Base-by-base conservation (phyloP, 805 yeast genomes). In the Cyberlindnera maritima region DNA sequence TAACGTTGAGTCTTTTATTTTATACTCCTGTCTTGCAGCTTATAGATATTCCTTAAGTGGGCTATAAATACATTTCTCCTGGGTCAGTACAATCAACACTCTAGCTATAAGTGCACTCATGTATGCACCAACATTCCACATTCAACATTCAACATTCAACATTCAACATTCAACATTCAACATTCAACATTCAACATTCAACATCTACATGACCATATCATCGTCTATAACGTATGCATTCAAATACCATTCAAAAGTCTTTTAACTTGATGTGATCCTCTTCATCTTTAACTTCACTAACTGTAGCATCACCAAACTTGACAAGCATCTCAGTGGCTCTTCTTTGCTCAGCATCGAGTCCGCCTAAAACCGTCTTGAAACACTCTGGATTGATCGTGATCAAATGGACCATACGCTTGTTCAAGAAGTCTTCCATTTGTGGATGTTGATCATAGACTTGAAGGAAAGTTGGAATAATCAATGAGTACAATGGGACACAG, bases 291-390 rank as follows among this genome's bases (percentile, higher is more conserved):
- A 55, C 51, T 36, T 35, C 43, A 36, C 38, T 42, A 50, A 66
- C 57, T 33, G 41, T 34, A 39, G 38, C 39, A 34, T 44, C 42
- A 49, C 68, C 59, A 20, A 59, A 43, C 52, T 75, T 69, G 43
- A 76, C 75, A 62, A 80, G 54, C 29, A 57, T 59, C 60, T 79
- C 74, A 36, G 81, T 60, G 29, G 66, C 42, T 19, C 41, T 40
- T 59, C 71, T 62, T 54, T 81, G 82, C 0, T 63, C 65, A 0
- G 54, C 62, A 28, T 66, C 66, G 15, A 82, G 60, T 1, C 58
- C 61, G 23, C 61, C 68, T 13, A 82, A 69, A 3, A 74, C 76
- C 0, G 40, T 35, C 52, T 82, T 83, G 66, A 84, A 83, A 9
- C 67, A 58, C 2, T 58, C 65, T 0, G 81, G 69, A 47, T 72